Evolutionary conservation across 78 protist species (phyloP).

Genomic region (Dictyostelium brefeldianum): DNA sequence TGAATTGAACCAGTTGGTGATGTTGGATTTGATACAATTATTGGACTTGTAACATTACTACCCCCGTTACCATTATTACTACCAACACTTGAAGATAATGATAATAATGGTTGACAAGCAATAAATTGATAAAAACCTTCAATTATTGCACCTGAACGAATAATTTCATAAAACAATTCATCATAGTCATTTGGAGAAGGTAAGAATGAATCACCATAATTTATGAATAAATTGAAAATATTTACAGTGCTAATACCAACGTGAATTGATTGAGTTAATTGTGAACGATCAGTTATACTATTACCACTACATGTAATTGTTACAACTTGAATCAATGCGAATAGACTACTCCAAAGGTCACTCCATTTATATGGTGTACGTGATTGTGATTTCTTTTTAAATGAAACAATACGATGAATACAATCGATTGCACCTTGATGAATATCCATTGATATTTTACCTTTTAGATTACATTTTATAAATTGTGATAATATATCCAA

Average conservation of each 20-base stretch:
- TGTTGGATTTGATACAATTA: not conserved
- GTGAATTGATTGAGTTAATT: conserved; percentile 28
- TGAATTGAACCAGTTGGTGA: not conserved
- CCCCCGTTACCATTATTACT: not conserved
- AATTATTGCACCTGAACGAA: conserved; percentile 36
- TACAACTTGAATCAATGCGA: conserved; percentile 20
- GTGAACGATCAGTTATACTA: conserved; percentile 1
- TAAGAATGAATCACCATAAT: conserved; percentile 79
- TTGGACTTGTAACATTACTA: not conserved
- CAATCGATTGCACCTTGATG: conserved; percentile 34
- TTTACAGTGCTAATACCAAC: conserved; percentile 57
- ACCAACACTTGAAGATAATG: not conserved
- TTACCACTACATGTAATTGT: not conserved
- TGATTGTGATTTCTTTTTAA: conserved; percentile 59
- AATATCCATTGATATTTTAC: conserved; percentile 42
- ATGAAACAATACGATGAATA: conserved; percentile 50
- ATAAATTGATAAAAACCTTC: not conserved
- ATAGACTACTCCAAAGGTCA: conserved; percentile 51
- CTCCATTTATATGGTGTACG: conserved; percentile 58
- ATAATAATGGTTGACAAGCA: not conserved
- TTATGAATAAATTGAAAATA: conserved; percentile 58
- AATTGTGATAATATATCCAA: conserved; percentile 54
- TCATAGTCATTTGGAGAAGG: conserved; percentile 77
- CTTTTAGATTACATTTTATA: conserved; percentile 77
- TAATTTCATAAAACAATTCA: conserved; percentile 72